Evolutionary conservation across 306 rosid species (phyloP).

Genomic region (Cercis canadensis): DNA sequence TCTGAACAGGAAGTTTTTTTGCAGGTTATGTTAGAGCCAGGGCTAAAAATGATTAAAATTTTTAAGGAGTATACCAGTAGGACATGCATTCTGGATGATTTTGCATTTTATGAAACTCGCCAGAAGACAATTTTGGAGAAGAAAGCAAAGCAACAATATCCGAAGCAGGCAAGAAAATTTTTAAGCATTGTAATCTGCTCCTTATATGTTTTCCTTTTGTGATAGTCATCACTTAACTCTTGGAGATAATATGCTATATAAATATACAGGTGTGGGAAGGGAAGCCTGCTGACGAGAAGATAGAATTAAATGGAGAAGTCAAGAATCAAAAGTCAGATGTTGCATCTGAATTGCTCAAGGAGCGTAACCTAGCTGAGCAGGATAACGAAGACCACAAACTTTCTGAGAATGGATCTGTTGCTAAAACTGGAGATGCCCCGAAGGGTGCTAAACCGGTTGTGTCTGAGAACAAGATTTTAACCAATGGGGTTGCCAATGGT

Average conservation of each 20-base stretch:
- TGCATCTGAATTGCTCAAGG: slow-evolving; percentile 55
- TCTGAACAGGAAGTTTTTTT: slow-evolving; percentile 26
- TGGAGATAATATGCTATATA: background rate
- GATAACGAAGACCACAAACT: slow-evolving; percentile 48
- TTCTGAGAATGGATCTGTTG: slow-evolving; percentile 60
- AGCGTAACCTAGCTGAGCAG: slow-evolving; percentile 39
- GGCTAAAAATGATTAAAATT: slow-evolving; percentile 69
- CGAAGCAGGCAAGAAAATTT: slow-evolving; percentile 67
- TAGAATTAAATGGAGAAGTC: slow-evolving; percentile 60
- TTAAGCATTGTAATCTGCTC: background rate
- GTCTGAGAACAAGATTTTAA: slow-evolving; percentile 62
- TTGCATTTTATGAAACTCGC: slow-evolving; percentile 84
- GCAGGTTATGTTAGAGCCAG: slow-evolving; percentile 85
- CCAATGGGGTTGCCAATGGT: slow-evolving; percentile 77
- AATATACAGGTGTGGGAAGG: slow-evolving; percentile 89
- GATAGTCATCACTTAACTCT: no score
- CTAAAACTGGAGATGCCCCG: slow-evolving; percentile 74
- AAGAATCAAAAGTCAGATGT: slow-evolving; percentile 56
- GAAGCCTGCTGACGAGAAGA: slow-evolving; percentile 73
- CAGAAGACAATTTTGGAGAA: slow-evolving; percentile 91
- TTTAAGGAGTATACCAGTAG: slow-evolving; percentile 81
- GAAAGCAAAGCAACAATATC: slow-evolving; percentile 85
- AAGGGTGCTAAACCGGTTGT: slow-evolving; percentile 83
- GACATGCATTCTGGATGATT: slow-evolving; percentile 92
- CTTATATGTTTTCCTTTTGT: background rate